Conservation (phyloP, 164 flowering plant genomes). For the Kalanchoe fedtschenkoi region DNA sequence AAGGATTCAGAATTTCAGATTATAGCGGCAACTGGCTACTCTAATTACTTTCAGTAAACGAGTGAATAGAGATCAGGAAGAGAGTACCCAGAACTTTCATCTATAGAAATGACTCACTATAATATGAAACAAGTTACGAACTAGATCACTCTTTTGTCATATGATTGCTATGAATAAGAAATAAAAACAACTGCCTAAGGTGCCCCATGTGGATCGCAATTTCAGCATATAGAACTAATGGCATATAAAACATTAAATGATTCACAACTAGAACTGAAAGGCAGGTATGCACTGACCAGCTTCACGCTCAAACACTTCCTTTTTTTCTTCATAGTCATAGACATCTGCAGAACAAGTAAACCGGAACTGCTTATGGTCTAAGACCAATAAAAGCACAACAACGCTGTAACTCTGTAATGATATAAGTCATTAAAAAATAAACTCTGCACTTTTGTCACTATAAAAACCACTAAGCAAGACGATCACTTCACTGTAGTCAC, state of each 20-base stretch:
- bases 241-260: background rate
- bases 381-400: background rate
- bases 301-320: constrained; percentile 72
- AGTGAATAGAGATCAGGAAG: no score
- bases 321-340: constrained; percentile 69
- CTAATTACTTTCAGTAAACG: no score
- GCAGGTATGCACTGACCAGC: constrained; percentile 45
- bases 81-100: no score
- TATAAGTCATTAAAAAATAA: background rate
- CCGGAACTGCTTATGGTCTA: background rate
- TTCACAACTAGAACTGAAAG: background rate
- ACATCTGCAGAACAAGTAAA: constrained; percentile 49
- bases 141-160: background rate
- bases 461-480: background rate
- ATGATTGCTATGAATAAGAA: background rate
- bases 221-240: background rate
- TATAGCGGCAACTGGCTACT: no score
- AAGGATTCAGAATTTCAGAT: no score
- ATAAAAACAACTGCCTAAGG: background rate
- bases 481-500: constrained; percentile 68
- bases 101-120: no score
- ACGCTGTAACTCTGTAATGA: background rate
- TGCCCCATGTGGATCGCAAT: background rate
- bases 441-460: background rate
- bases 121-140: no score